Evolutionary conservation across 345 rosid species (phyloP).

Genomic region (Brassica carinata): DNA sequence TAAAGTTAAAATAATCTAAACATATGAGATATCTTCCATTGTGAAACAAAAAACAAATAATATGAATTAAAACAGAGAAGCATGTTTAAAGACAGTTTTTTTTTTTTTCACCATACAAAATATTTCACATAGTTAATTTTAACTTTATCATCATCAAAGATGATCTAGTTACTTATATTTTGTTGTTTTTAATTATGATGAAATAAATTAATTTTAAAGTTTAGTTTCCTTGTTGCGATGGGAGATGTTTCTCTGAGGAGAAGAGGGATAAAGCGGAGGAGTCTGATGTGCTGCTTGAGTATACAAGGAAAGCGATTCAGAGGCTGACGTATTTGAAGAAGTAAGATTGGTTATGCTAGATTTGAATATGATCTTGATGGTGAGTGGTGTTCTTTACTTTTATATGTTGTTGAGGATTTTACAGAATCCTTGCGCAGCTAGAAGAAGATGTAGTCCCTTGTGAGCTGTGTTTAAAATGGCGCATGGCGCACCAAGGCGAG

Average conservation of each 20-base stretch:
- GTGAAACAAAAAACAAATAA: too few relatives aligned
- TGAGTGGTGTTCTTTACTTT: background rate
- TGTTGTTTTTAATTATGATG: too few relatives aligned
- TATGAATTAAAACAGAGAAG: too few relatives aligned
- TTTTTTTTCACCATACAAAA: too few relatives aligned
- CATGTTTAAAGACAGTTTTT: too few relatives aligned
- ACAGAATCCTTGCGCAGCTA: constrained; percentile 81
- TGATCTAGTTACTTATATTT: too few relatives aligned
- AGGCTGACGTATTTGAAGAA: constrained; percentile 88
- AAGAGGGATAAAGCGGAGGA: constrained; percentile 86
- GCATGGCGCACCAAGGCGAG: too few relatives aligned
- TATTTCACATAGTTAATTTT: too few relatives aligned
- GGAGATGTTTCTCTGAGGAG: constrained; percentile 84
- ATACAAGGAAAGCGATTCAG: constrained; percentile 88
- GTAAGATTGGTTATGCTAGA: constrained; percentile 40
- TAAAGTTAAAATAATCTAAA: too few relatives aligned
- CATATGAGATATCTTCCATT: too few relatives aligned
- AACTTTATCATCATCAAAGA: too few relatives aligned
- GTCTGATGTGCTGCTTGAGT: constrained; percentile 87
- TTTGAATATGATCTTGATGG: too few relatives aligned
- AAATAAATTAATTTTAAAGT: background rate
- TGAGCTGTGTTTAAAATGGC: background rate
- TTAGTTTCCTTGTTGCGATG: constrained; percentile 87
- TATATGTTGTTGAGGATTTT: background rate
- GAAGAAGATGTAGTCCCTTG: constrained; percentile 68